A percentile compares a stretch with the other conserved stretches of the same genome.
phyloP scores from a whole-genome alignment of 1,284 basidiomycete species.

The Porodaedalea pini region DNA sequence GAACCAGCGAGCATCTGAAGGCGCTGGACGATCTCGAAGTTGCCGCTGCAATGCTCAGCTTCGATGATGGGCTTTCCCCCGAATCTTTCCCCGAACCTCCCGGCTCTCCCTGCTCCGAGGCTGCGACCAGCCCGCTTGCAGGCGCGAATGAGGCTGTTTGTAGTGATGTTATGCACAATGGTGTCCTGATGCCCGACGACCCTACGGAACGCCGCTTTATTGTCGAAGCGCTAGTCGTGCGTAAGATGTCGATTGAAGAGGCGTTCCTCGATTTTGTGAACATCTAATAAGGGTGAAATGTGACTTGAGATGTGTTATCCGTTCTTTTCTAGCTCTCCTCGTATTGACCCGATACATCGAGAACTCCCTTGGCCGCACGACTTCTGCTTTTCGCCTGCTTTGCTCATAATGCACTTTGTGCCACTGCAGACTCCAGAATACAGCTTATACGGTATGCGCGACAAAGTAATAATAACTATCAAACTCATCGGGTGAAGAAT shows the following conservation, averaged over 20 bases:
- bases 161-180: constrained; percentile 8
- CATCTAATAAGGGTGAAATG: constrained; percentile 42
- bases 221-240: constrained; percentile 74
- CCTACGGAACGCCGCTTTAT: constrained; percentile 44
- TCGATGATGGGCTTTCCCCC: too few relatives aligned
- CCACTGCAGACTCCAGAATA: too few relatives aligned
- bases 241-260: constrained; percentile 69
- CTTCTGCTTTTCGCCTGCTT: too few relatives aligned
- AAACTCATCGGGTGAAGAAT: too few relatives aligned
- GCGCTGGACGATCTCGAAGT: constrained; percentile 12
- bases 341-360: neutral
- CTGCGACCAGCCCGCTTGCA: neutral
- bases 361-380: too few relatives aligned
- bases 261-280: constrained; percentile 70
- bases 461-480: too few relatives aligned
- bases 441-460: too few relatives aligned
- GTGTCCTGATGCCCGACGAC: constrained; percentile 22
- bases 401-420: too few relatives aligned
- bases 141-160: neutral
- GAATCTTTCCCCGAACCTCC: too few relatives aligned
- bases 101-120: too few relatives aligned
- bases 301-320: neutral
- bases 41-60: constrained; percentile 7
- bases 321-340: neutral
- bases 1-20: neutral